phyloP scores from a whole-genome alignment of 306 rosid genomes.

The Acacia melanoxylon region DNA sequence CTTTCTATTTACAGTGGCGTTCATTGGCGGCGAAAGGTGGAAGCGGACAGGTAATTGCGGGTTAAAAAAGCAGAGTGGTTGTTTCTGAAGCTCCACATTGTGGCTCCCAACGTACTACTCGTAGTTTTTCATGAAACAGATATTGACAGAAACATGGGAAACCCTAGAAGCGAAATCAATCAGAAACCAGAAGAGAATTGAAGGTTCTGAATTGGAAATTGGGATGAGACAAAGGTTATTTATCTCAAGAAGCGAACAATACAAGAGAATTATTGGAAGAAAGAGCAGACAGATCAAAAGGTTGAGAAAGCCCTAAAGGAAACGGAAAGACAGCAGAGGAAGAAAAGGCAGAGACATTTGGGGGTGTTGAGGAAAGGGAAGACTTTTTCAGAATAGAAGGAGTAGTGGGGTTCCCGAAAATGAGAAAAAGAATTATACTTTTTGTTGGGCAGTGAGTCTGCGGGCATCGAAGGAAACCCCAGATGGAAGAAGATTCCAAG shows the following conservation, averaged over 20 bases:
- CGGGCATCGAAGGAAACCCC: slow-evolving; percentile 36
- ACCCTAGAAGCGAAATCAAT: slow-evolving; percentile 40
- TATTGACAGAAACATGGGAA: slow-evolving; percentile 21
- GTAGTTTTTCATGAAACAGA: slow-evolving; percentile 25
- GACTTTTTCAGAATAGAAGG: slow-evolving; percentile 28
- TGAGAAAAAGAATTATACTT: slow-evolving; percentile 41
- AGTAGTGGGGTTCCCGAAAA: slow-evolving; percentile 35
- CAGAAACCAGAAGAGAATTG: slow-evolving; percentile 4
- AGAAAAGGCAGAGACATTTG: slow-evolving; percentile 35
- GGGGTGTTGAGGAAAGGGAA: slow-evolving; percentile 26
- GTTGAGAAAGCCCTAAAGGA: slow-evolving; percentile 43
- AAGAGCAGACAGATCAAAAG: slow-evolving; percentile 15
- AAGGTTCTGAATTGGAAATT: slow-evolving; percentile 29
- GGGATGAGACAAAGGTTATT: slow-evolving; percentile 22
- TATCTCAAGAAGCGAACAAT: slow-evolving; percentile 27
- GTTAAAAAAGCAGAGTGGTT: slow-evolving; percentile 17
- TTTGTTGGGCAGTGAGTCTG: slow-evolving; percentile 29
- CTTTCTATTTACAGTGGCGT: slow-evolving; percentile 16
- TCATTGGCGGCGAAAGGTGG: neutral
- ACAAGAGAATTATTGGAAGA: slow-evolving; percentile 28
- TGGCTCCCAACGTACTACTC: slow-evolving; percentile 23
- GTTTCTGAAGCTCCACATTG: slow-evolving; percentile 42
- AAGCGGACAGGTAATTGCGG: slow-evolving; percentile 3
- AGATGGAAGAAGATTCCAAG: slow-evolving; percentile 48
- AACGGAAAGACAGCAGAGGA: slow-evolving; percentile 18